Base-by-base conservation (phyloP, 805 yeast species). In the Myxozyma sirexii region DNA sequence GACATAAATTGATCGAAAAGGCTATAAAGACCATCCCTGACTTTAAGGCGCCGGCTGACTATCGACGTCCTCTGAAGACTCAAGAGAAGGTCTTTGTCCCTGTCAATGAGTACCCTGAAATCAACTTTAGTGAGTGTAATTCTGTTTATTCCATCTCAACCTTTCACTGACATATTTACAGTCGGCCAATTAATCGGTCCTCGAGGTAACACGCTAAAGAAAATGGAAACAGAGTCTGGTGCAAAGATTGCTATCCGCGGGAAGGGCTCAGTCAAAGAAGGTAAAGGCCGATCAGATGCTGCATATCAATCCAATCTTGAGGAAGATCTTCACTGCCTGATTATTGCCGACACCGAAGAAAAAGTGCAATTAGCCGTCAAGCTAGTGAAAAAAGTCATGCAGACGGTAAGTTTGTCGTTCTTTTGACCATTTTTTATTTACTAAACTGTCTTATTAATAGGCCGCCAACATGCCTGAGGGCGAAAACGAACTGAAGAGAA, bases 261-360 rank as follows among this genome's bases (percentile, higher is more conserved):
- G 27, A 85, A 88, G 67, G 99, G 99, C 0, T 92, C 97, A 0
- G 96, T 91, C 19, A 93, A 93, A 70, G 96, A 90, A 70, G 98
- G 98, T 33, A 87, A 85, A 71, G 81, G 82, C 58, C 75, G 82
- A 0, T 69, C 78, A 12, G 79, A 78, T 39, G 71, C 79, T 15
- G 77, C 81, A 1, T 70, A 69, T 41, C 82, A 82, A 33, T 79
- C 81, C 61, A 81, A 83, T 60, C 76, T 85, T 65, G 84, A 86
- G 46, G 99, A 96, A 60, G 96, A 90, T 43, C 74, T 96, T 56
- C 99, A 94, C 74, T 92, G 96, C 68, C 74, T 92, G 41, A 84
- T 94, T 51, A 88, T 88, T 2, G 90, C 94, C 0, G 97, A 91
- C 65, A 79, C 85, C 15, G 90, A 84, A 62, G 92, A 84, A 39